Evolutionary conservation across 495 filamentous ascomycete genomes (phyloP).

Genomic region (Penicillium parvum): DNA sequence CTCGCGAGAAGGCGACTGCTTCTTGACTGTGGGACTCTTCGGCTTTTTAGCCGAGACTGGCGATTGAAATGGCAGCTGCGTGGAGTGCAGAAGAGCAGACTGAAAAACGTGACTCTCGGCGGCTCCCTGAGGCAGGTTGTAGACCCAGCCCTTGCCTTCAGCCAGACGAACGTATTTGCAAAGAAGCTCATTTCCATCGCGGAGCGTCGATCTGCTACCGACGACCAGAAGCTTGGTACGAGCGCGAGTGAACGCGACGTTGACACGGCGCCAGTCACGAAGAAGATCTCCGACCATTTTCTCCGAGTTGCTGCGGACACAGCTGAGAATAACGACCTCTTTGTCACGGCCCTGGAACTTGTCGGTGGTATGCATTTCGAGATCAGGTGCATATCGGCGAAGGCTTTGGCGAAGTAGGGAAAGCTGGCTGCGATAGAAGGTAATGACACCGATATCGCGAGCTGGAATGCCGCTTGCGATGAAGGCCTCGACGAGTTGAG

Average conservation of each 20-base stretch:
- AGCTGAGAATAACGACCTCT: constrained; percentile 76
- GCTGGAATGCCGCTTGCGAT: constrained; percentile 69
- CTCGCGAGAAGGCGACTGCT: constrained; percentile 16
- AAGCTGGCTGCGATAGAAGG: constrained; percentile 95
- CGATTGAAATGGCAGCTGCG: constrained; percentile 19
- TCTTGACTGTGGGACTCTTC: constrained; percentile 18
- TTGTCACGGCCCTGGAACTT: constrained; percentile 96
- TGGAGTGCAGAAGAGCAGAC: constrained; percentile 11
- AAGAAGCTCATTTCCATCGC: constrained; percentile 69
- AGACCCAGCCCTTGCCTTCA: constrained; percentile 67
- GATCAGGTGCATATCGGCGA: constrained; percentile 45
- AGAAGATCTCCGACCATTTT: constrained; percentile 81
- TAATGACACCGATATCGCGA: constrained; percentile 87
- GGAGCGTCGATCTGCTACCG: constrained; percentile 72
- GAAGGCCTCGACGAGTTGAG: constrained; percentile 74
- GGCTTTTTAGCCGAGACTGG: constrained; percentile 12
- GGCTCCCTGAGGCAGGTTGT: constrained; percentile 60
- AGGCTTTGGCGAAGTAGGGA: constrained; percentile 54
- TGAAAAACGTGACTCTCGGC: constrained; percentile 66
- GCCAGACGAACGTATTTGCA: constrained; percentile 70
- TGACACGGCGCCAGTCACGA: constrained; percentile 88
- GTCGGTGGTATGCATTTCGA: constrained; percentile 96
- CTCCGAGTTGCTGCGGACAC: constrained; percentile 80
- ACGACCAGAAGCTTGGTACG: constrained; percentile 85
- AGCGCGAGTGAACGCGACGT: constrained; percentile 90